These are phyloP conservation scores for Smittium culicis DNA, from an alignment of 371 early-diverging fungal species.

Conservation along the genomic window DNA sequence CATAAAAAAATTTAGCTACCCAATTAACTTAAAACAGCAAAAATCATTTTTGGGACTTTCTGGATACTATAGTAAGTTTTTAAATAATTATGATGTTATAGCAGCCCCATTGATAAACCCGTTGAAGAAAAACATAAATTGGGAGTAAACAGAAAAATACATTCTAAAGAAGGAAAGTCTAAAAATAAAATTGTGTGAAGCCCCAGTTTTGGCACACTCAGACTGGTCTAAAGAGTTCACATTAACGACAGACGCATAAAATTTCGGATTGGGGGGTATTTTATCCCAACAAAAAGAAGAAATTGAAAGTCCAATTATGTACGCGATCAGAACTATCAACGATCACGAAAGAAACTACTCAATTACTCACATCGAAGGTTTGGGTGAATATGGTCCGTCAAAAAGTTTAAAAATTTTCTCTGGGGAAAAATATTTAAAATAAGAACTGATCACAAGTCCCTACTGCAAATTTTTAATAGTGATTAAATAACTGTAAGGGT, in stretches of 20 bases:
- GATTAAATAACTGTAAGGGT: background rate
- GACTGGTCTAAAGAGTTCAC: conserved; percentile 21
- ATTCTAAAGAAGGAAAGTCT: conserved; percentile 6
- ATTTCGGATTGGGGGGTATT: conserved; percentile 27
- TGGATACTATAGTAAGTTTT: conserved; percentile 19
- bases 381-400: conserved; percentile 19
- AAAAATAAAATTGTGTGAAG: conserved; percentile 2
- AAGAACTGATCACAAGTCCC: conserved; percentile 10
- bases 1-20: conserved; percentile 11
- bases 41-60: conserved; percentile 19
- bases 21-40: conserved; percentile 15
- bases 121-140: conserved; percentile 11
- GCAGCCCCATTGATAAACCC: conserved; percentile 20
- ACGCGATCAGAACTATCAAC: conserved; percentile 9
- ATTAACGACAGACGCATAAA: conserved; percentile 32
- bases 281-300: conserved; percentile 15
- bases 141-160: background rate
- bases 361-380: conserved; percentile 35
- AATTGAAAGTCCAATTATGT: background rate
- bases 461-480: background rate
- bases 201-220: conserved; percentile 17
- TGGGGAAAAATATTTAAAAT: conserved; percentile 17
- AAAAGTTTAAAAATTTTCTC: conserved; percentile 22
- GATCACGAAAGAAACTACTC: conserved; percentile 15
- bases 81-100: conserved; percentile 13